Evolutionary conservation across 257 asterid species (phyloP).

Genomic region (Ophiorrhiza pumila): DNA sequence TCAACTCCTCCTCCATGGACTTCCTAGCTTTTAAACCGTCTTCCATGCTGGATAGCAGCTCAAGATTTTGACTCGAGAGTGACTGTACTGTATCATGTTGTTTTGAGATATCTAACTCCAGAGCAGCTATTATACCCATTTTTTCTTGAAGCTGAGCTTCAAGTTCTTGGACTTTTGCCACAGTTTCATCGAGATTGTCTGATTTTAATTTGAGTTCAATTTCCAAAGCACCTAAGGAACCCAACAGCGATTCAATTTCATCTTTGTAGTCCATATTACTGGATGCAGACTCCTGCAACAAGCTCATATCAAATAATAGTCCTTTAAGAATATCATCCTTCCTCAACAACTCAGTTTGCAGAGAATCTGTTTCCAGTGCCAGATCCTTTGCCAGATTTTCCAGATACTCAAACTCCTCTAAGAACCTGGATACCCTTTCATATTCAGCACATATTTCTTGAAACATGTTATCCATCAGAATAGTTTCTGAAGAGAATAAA

Average conservation of each 20-base stretch:
- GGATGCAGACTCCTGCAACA: constrained; percentile 92
- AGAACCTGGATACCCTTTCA: constrained; percentile 34
- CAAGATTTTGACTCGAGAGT: constrained; percentile 44
- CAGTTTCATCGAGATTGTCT: constrained; percentile 50
- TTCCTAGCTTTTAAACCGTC: constrained; percentile 45
- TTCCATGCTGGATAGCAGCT: constrained; percentile 45
- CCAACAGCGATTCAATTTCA: constrained; percentile 50
- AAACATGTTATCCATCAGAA: constrained; percentile 35
- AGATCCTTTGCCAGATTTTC: constrained; percentile 55
- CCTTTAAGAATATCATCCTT: constrained; percentile 87
- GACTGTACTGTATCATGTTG: constrained; percentile 40
- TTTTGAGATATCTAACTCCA: constrained; percentile 49
- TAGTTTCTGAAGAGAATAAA: constrained; percentile 31
- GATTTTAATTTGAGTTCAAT: constrained; percentile 47
- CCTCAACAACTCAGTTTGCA: constrained; percentile 59
- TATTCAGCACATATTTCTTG: constrained; percentile 40
- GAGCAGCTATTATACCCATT: constrained; percentile 42
- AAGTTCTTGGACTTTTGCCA: constrained; percentile 45
- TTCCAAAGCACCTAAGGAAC: constrained; percentile 51
- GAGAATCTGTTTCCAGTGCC: constrained; percentile 42
- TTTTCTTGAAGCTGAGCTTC: constrained; percentile 61
- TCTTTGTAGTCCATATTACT: constrained; percentile 67
- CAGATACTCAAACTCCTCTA: constrained; percentile 49
- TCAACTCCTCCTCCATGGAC: constrained; percentile 53
- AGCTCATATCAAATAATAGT: constrained; percentile 69